A percentile compares a stretch with the other conserved stretches of the same genome.
These are phyloP conservation scores for Colletotrichum theobromicola DNA, from an alignment of 2,329 filamentous ascomycete species.

Conservation along the genomic window DNA sequence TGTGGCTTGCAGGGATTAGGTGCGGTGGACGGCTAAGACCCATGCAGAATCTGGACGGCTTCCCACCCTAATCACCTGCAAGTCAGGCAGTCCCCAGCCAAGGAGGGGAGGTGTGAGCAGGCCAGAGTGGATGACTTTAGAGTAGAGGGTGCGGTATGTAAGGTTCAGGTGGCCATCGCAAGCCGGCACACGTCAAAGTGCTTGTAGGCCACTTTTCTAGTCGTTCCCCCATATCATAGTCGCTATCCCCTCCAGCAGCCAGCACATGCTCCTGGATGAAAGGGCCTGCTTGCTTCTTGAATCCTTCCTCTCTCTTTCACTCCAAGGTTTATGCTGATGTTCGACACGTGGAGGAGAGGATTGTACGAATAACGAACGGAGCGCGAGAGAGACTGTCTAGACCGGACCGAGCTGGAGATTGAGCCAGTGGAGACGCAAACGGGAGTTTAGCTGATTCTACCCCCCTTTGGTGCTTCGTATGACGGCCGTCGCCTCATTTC, in stretches of 20 bases:
- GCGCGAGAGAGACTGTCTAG: background rate
- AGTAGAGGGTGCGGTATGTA: conserved; percentile 18
- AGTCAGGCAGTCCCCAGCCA: conserved; percentile 22
- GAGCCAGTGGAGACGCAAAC: conserved; percentile 15
- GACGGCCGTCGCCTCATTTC: conserved; percentile 5
- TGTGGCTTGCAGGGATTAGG: conserved; percentile 21
- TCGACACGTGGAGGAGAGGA: conserved; percentile 17
- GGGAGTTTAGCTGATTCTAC: background rate
- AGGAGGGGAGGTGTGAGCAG: conserved; percentile 4
- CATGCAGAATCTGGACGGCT: conserved; percentile 23
- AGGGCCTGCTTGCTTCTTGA: background rate
- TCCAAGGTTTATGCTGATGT: conserved; percentile 6
- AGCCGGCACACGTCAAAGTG: conserved; percentile 15
- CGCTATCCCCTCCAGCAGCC: background rate
- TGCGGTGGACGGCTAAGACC: conserved; percentile 13
- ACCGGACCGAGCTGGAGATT: conserved; percentile 9
- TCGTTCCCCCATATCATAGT: conserved; percentile 11
- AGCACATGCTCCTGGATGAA: background rate
- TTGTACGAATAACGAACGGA: background rate
- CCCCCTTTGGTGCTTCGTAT: conserved; percentile 2
- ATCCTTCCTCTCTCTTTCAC: background rate
- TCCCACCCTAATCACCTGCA: conserved; percentile 23
- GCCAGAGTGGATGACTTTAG: conserved; percentile 13
- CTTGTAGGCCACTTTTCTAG: conserved; percentile 10
- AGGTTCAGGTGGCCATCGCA: conserved; percentile 22